phyloP scores from a whole-genome alignment of 169 alveolate species.

The Plasmodium ovale region DNA sequence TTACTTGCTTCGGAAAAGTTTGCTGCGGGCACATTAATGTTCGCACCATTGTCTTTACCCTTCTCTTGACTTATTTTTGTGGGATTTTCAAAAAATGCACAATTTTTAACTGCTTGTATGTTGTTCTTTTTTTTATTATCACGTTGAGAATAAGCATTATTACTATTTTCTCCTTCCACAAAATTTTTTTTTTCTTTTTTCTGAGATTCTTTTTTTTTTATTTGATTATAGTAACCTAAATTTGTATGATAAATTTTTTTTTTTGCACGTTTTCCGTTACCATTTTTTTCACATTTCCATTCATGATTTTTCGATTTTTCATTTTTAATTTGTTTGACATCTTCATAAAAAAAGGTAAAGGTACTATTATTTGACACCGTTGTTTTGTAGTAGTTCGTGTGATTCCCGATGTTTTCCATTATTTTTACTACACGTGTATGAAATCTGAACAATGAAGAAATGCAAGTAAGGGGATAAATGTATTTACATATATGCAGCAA shows the following conservation, averaged over 20 bases:
- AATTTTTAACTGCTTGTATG: constrained; percentile 7
- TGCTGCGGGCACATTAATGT: not conserved
- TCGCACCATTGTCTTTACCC: not conserved
- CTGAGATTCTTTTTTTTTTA: not conserved
- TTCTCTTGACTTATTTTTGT: not conserved
- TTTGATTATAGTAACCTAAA: constrained; percentile 22
- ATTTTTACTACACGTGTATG: not conserved
- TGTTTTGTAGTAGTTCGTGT: constrained; percentile 13
- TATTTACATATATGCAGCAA: not conserved
- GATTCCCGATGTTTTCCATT: constrained; percentile 28
- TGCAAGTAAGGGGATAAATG: not conserved
- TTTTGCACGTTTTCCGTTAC: constrained; percentile 1
- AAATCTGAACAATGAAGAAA: not conserved
- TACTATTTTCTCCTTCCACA: constrained; percentile 14
- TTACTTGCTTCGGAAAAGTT: constrained; percentile 1
- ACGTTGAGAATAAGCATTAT: constrained; percentile 11
- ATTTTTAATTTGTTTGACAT: constrained; percentile 6
- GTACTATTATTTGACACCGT: not conserved
- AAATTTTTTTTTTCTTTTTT: constrained; percentile 28
- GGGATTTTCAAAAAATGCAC: not conserved
- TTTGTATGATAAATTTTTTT: constrained; percentile 9
- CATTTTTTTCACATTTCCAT: constrained; percentile 27
- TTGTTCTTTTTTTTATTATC: constrained; percentile 20
- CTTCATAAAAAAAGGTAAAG: constrained; percentile 34
- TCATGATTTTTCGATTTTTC: constrained; percentile 21